Base-by-base conservation (phyloP, 2,329 filamentous ascomycete genomes). In the Microthyrium microscopicum region DNA sequence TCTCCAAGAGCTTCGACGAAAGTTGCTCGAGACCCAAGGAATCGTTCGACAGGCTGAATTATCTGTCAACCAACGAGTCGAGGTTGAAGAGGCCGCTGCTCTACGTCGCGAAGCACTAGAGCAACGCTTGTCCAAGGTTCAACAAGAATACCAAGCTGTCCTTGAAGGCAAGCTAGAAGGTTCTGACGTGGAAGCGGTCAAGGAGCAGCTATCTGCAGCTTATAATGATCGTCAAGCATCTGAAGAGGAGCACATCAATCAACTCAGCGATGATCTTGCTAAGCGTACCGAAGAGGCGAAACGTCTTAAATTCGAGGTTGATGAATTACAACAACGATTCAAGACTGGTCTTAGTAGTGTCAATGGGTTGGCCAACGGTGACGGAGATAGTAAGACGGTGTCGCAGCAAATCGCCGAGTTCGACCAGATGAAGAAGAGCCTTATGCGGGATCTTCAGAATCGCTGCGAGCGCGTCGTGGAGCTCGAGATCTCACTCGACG, bases 321-420 rank as follows among this genome's bases (percentile, higher is more conserved):
- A 91, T 27, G 77, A 84, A 40, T 67, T 89, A 9, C 78, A 87
- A 52, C 68, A 71, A 46, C 71, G 74, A 40, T 64, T 78, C 50
- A 83, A 83, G 62, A 63, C 69, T 31, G 68, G 68, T 42, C 57
- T 57, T 21, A 64, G 54, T 37, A 34, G 62, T 13, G 58, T 64
- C 19, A 82, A 74, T 41, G 73, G 72, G 27, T 56, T 61, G 15
- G 54, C 58, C 12, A 58, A 63, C 33, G 57, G 77, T 50, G 61
- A 72, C 36, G 54, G 54, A 40, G 82, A 81, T 47, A 79, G 79
- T 66, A 93, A 93, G 68, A 91, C 83, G 9, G 73, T 95, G 28
- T 84, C 92, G 53, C 87, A 98, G 61, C 89, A 95, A 60, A 92
- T 98, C 56, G 82, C 87, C 38, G 89, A 98, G 53, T 98, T 98